These are phyloP conservation scores for Nicotiana paniculata DNA, from an alignment of 257 asterid genomes.

Conservation along the genomic window DNA sequence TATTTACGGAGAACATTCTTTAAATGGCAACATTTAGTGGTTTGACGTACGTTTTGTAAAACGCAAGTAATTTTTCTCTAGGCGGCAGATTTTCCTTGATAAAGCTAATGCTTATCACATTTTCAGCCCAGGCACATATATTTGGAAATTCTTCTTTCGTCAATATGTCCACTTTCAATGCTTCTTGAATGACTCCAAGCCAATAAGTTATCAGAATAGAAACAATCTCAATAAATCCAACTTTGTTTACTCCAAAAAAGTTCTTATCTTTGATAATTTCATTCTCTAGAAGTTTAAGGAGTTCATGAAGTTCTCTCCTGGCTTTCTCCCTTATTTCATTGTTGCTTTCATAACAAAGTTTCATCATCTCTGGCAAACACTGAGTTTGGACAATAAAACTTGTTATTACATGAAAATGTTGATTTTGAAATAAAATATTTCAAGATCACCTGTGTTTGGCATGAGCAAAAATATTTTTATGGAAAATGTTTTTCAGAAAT, in stretches of 20 bases:
- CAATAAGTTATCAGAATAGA: constrained; percentile 6
- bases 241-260: neutral
- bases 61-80: neutral
- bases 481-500: too few species aligned
- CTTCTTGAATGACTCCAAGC: constrained; percentile 7
- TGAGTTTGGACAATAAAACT: neutral
- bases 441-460: neutral
- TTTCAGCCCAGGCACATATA: neutral
- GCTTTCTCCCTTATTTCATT: neutral
- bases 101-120: neutral
- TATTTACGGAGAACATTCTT: neutral
- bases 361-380: neutral
- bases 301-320: neutral
- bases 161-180: neutral
- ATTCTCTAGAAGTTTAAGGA: constrained; percentile 8
- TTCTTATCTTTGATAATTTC: neutral
- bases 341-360: neutral
- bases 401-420: neutral
- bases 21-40: neutral
- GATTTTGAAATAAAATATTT: neutral
- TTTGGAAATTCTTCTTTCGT: constrained; percentile 11
- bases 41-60: neutral
- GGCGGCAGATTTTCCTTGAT: neutral
- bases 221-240: constrained; percentile 1
- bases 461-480: neutral